These are phyloP conservation scores for Takashimella koratensis DNA, from an alignment of 1,284 basidiomycete genomes.

Conservation along the genomic window DNA sequence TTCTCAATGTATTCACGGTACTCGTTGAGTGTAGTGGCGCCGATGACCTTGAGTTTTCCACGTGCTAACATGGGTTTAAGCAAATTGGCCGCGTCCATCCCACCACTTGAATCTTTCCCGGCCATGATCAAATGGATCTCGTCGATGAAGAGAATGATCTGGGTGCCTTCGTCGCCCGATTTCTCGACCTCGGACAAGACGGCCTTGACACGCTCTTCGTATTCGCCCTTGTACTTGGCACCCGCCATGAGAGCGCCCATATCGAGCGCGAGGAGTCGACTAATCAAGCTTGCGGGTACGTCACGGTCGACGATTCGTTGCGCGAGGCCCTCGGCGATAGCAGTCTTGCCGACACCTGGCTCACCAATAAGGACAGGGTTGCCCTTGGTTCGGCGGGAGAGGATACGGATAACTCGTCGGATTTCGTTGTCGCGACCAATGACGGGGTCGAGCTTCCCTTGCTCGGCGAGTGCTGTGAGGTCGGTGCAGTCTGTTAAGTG, in stretches of 20 bases:
- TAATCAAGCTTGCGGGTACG: constrained; percentile 82
- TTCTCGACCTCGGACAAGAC: constrained; percentile 91
- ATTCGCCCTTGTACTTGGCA: constrained; percentile 92
- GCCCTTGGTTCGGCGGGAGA: constrained; percentile 64
- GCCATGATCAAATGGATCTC: constrained; percentile 87
- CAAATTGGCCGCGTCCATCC: constrained; percentile 66
- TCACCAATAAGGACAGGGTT: constrained; percentile 64
- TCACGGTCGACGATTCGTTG: constrained; percentile 94
- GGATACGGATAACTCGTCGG: constrained; percentile 62
- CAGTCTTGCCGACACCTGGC: constrained; percentile 89
- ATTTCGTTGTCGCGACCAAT: constrained; percentile 57
- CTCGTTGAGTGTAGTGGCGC: constrained; percentile 89
- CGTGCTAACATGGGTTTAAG: constrained; percentile 87
- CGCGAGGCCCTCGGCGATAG: constrained; percentile 92
- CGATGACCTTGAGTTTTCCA: constrained; percentile 85
- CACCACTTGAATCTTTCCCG: constrained; percentile 43
- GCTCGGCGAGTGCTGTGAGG: constrained; percentile 50
- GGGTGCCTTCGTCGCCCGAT: constrained; percentile 72
- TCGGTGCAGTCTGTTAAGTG: constrained; percentile 37
- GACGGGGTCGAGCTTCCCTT: constrained; percentile 58
- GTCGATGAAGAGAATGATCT: constrained; percentile 92
- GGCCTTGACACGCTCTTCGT: constrained; percentile 93
- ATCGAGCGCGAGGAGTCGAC: constrained; percentile 70
- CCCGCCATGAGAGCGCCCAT: constrained; percentile 96
- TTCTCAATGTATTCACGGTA: constrained; percentile 96